A percentile compares a stretch with the other conserved stretches of the same genome.
These are phyloP conservation scores for Strobilomyces dryophilus DNA, from an alignment of 768 basidiomycete species.

Conservation along the genomic window DNA sequence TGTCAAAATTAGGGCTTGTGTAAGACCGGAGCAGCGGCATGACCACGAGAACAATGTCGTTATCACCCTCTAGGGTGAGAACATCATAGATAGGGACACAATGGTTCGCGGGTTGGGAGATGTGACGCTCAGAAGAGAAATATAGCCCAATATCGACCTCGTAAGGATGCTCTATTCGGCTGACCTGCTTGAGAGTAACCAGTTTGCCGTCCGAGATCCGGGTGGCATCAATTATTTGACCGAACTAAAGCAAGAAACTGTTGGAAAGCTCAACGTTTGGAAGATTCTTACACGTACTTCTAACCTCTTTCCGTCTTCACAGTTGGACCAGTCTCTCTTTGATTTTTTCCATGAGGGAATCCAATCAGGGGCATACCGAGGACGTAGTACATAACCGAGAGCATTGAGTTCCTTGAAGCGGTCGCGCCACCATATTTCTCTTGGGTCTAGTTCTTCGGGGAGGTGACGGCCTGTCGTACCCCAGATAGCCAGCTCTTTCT, in stretches of 20 bases:
- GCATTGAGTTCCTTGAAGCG: neutral
- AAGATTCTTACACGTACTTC: neutral
- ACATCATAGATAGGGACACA: conserved; percentile 31
- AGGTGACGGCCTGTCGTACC: neutral
- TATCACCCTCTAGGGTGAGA: conserved; percentile 8
- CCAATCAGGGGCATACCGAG: neutral
- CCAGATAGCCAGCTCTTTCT: neutral
- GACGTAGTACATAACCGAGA: neutral
- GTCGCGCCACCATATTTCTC: neutral
- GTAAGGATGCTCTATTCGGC: conserved; percentile 8
- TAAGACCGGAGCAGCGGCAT: conserved; percentile 7
- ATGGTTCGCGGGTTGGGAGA: conserved; percentile 25
- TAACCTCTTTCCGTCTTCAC: neutral
- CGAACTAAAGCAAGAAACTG: neutral
- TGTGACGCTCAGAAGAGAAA: conserved; percentile 7
- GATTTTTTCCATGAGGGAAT: neutral
- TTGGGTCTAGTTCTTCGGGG: neutral
- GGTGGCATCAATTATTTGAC: conserved; percentile 25
- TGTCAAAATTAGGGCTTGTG: conserved; percentile 20
- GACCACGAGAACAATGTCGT: neutral
- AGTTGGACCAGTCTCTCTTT: neutral
- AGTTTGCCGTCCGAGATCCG: conserved; percentile 22
- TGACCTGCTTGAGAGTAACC: conserved; percentile 30
- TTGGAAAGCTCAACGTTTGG: neutral
- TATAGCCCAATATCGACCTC: conserved; percentile 31